Conservation (phyloP, 2,329 filamentous ascomycete species). For the Hypoxylon sp. region DNA sequence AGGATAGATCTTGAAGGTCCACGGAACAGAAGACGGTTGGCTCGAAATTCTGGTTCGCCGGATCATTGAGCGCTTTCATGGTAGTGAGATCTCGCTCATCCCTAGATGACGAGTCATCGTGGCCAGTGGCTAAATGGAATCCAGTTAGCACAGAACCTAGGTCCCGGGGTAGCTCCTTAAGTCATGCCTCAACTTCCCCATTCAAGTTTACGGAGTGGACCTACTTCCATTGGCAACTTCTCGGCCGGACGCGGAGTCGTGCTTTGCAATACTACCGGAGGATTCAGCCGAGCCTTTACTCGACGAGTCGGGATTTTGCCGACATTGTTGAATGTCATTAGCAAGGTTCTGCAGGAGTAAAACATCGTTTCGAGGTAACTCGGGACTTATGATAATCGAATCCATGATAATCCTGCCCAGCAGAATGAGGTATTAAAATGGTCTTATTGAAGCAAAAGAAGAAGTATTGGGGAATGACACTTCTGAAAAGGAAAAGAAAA, state of each 20-base stretch:
- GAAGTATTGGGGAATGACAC: slow-evolving; percentile 12
- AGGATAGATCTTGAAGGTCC: slow-evolving; percentile 57
- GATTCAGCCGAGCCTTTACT: slow-evolving; percentile 21
- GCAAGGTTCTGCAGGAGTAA: slow-evolving; percentile 60
- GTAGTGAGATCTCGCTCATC: slow-evolving; percentile 55
- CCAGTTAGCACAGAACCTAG: slow-evolving; percentile 33
- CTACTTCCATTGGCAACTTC: slow-evolving; percentile 40
- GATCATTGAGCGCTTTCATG: slow-evolving; percentile 62
- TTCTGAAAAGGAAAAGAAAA: slow-evolving; percentile 11
- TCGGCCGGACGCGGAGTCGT: slow-evolving; percentile 33
- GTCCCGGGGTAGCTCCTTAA: slow-evolving; percentile 23
- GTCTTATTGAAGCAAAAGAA: slow-evolving; percentile 8
- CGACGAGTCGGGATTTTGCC: slow-evolving; percentile 36
- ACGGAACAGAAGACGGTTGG: slow-evolving; percentile 62
- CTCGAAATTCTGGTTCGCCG: slow-evolving; percentile 60
- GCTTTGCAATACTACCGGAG: slow-evolving; percentile 20
- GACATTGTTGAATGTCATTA: slow-evolving; percentile 56
- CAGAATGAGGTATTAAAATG: slow-evolving; percentile 23
- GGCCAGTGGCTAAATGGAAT: slow-evolving; percentile 28
- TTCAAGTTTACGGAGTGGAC: slow-evolving; percentile 29
- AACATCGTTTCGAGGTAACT: slow-evolving; percentile 60
- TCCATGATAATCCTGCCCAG: slow-evolving; percentile 38
- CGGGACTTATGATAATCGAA: slow-evolving; percentile 54
- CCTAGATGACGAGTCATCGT: slow-evolving; percentile 37
- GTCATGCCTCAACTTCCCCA: slow-evolving; percentile 18